Evolutionary conservation across 2,329 filamentous ascomycete genomes (phyloP), one percentile per base, ranked within the genome.

Genomic region (Talaromyces islandicus): DNA sequence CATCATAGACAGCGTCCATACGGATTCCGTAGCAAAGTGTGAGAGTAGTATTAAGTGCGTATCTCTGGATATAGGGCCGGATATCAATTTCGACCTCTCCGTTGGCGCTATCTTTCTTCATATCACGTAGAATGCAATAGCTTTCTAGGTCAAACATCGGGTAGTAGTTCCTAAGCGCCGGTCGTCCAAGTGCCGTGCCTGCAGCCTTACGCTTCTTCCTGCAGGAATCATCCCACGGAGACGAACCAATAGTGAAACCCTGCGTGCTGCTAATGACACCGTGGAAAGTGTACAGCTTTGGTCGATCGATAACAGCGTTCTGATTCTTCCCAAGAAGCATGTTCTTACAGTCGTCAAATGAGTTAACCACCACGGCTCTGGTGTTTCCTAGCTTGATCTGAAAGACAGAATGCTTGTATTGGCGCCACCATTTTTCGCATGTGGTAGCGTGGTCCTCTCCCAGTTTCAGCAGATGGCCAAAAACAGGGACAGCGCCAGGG

Each of bases 161-260:
- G 79, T 90, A 85, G 72, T 92, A 92, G 1, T 83, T 85, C 64
- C 88, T 84, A 2, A 90, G 82, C 0, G 88, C 84, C 0, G 88
- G 88, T 0, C 87, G 80, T 67, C 90, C 90, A 7, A 92, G 78
- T 0, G 89, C 88, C 0, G 88, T 89, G 3, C 86, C 88, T 2
- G 88, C 88, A 0, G 87, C 88, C 72, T 90, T 91, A 60, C 89
- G 82, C 32, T 88, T 83, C 53, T 81, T 80, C 70, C 90, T 91
- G 72, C 87, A 89, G 1, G 85, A 89, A 32, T 89, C 87, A 58
- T 91, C 87, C 86, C 88, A 92, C 0, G 89, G 89, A 0, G 87
- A 90, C 0, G 88, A 90, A 0, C 89, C 89, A 57, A 92, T 91
- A 0, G 88, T 91, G 71, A 90, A 88, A 10, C 88, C 88, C 64